Base-by-base conservation (phyloP, 2,329 filamentous ascomycete genomes). In the Diaporthe sp. region DNA sequence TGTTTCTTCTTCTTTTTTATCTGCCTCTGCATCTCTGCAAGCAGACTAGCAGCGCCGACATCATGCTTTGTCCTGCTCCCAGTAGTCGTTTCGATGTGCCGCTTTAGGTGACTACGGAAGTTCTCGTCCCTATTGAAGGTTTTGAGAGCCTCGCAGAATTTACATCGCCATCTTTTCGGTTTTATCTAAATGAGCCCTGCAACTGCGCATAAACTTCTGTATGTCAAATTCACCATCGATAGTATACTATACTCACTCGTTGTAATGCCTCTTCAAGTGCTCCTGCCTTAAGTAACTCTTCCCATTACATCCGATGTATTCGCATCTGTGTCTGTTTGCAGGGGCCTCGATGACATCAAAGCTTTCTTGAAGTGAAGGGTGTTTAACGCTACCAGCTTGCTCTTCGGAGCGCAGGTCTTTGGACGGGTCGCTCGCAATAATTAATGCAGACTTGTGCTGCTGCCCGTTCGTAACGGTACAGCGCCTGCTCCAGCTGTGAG, bases 1-100 rank as follows among this genome's bases (percentile, higher is more conserved):
- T n/a, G n/a, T n/a, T n/a, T n/a, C 56, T 72, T 72, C 56, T 53
- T 72, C 30, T 47, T 72, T 47, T 61, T 65, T 56, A 63, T 72
- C 30, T 71, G 32, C 37, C 56, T 72, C 30, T 65, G 44, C 58
- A 72, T 42, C 56, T 72, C 63, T 32, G 56, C 70, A 25, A 72
- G 70, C 32, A 63, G 42, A 25, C 44, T 44, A 15, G 56, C 70
- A 50, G 70, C 70, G 12, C 47, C 70, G 10, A 44, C 32, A 17
- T 63, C 42, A 12, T 58, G 25, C n/a, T 51, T 63, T 4, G 70
- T 72, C 47, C 70, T 72, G 70, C 58, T 72, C n/a, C 70, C 56
- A 25, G 70, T 19, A 7, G 25, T 37, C 42, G 63, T 65, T 15
- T 51, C 30, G 17, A 55, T 27, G 42, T 72, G 70, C n/a, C 70